Evolutionary conservation across 2,329 filamentous ascomycete species (phyloP), one percentile per base, ranked within the genome.

Genomic region (Cordyceps cicadae): DNA sequence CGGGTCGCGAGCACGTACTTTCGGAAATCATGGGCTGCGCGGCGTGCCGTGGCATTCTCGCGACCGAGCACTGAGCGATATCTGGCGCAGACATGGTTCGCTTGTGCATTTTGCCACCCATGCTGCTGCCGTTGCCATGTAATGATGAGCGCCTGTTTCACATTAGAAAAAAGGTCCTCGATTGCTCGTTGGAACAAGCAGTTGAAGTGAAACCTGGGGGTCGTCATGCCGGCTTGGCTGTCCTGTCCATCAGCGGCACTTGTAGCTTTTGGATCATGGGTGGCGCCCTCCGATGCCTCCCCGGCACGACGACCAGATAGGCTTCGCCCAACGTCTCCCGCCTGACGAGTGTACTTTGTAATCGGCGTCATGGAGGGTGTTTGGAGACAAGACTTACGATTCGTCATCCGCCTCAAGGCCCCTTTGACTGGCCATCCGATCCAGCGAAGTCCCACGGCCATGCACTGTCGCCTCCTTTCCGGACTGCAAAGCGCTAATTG

Each of bases 41-140:
- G 19, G 50, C 9, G 32, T 62, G 41, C 39, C 43, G 39, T 21
- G 63, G 59, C n/a, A 70, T 64, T 5, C 68, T 41, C 8, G 59
- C 59, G 8, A 61, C 53, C 12, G 59, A 61, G 21, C 37, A 51
- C 19, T 55, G 71, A 9, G 73, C 69, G 57, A 79, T 76, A 62
- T 77, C 73, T 12, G 80, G 79, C 7, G 79, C 80, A 9, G 80
- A 82, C 19, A 75, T 74, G 3, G 79, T 75, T 61, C 80, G 71
- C 66, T 81, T 82, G 67, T 83, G 59, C 43, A 37, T 45, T 14
- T 56, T 61, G 21, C 24, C 24, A 14, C 14, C 34, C 45, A 24
- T 37, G 32, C 14, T 58, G 46, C 50, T 26, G 46, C 50, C 26
- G 24, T 50, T 58, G 14, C 49, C 24, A 26, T 54, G 80, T 41